A percentile compares a stretch with the other conserved stretches of the same genome.
Evolutionary conservation across 441 rosid species (phyloP).

Genomic region (Bocquillonia castaneifolia): DNA sequence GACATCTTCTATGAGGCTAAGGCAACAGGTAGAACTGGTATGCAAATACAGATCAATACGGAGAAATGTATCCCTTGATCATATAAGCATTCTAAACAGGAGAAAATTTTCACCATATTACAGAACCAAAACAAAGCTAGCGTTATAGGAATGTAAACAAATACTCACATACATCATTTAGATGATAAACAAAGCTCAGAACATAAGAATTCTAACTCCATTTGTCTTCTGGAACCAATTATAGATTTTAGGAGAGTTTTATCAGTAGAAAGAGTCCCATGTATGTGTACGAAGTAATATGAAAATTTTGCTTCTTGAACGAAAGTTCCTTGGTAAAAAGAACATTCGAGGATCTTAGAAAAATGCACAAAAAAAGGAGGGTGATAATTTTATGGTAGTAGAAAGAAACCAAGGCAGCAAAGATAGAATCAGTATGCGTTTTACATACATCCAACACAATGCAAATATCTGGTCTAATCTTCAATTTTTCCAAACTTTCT

Average conservation of each 20-base stretch:
- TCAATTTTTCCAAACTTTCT: conserved; percentile 61
- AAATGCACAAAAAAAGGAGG: neutral
- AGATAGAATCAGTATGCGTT: conserved; percentile 5
- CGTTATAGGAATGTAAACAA: neutral
- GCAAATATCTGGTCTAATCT: conserved; percentile 69
- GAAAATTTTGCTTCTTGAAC: conserved; percentile 6
- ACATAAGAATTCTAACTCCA: neutral
- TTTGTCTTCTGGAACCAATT: neutral
- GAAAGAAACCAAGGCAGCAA: neutral
- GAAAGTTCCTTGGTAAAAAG: neutral
- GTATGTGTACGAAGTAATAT: neutral
- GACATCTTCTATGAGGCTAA: neutral
- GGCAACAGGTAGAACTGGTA: neutral
- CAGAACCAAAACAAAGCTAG: neutral
- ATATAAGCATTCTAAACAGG: neutral
- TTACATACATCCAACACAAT: conserved; percentile 61
- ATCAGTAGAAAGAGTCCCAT: no score
- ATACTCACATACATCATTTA: neutral
- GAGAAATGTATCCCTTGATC: neutral
- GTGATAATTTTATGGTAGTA: conserved; percentile 7
- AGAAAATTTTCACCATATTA: neutral
- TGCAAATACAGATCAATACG: neutral
- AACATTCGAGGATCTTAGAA: neutral
- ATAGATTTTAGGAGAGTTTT: neutral
- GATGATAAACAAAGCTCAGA: neutral